These are phyloP conservation scores for Xylariaceae sp. DNA, from an alignment of 2,329 filamentous ascomycete species.

Conservation along the genomic window DNA sequence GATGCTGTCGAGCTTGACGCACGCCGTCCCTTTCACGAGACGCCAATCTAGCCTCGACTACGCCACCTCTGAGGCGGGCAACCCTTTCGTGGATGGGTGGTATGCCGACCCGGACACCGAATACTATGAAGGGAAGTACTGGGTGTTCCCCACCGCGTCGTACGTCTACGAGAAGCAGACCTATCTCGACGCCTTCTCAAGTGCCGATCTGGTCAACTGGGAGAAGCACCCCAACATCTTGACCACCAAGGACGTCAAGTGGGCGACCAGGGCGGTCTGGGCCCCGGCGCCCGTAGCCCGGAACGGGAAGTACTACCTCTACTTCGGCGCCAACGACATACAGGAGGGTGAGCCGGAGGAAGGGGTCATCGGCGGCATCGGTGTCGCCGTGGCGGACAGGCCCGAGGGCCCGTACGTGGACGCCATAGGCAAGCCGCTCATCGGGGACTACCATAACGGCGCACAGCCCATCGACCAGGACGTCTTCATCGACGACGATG, in stretches of 20 bases:
- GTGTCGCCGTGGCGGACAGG: conserved; percentile 34
- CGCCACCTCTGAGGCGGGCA: conserved; percentile 38
- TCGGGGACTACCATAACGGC: conserved; percentile 39
- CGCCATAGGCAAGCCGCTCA: conserved; percentile 36
- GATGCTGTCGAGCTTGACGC: conserved; percentile 7
- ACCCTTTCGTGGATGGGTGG: conserved; percentile 44
- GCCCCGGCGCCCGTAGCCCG: conserved; percentile 40
- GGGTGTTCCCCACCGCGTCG: conserved; percentile 45
- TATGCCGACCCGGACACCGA: conserved; percentile 47
- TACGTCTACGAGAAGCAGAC: conserved; percentile 41
- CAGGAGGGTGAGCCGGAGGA: conserved; percentile 27
- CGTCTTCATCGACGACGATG: conserved; percentile 38
- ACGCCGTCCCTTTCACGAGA: conserved; percentile 5
- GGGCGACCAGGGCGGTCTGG: conserved; percentile 43
- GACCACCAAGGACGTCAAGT: conserved; percentile 34
- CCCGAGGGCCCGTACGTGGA: conserved; percentile 38
- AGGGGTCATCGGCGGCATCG: conserved; percentile 35
- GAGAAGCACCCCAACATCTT: conserved; percentile 41
- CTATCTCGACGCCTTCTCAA: conserved; percentile 47
- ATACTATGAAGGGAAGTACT: conserved; percentile 41
- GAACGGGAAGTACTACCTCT: conserved; percentile 43
- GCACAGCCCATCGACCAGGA: conserved; percentile 45
- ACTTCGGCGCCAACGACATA: conserved; percentile 46
- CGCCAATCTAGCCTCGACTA: conserved; percentile 27
- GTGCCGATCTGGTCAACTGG: conserved; percentile 43